Conservation (phyloP, 2,329 filamentous ascomycete species). For the Penicillium sp. region DNA sequence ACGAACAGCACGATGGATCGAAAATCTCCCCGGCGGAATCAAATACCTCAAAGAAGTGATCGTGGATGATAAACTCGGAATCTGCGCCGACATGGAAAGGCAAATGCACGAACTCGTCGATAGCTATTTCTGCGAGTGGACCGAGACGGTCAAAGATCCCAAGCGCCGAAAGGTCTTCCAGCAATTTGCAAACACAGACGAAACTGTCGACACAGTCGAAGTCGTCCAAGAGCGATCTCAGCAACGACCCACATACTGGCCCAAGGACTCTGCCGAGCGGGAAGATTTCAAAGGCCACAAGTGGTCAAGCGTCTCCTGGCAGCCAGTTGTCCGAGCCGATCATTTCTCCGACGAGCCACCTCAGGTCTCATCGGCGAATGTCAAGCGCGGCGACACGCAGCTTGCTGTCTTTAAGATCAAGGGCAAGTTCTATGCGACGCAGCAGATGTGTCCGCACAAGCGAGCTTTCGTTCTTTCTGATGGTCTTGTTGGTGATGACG, state of each 20-base stretch:
- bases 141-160: constrained; percentile 71
- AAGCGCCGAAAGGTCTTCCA: constrained; percentile 67
- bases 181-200: constrained; percentile 81
- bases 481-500: constrained; percentile 68
- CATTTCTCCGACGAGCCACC: constrained; percentile 71
- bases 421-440: constrained; percentile 77
- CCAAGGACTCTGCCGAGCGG: constrained; percentile 63
- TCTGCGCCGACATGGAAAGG: constrained; percentile 76
- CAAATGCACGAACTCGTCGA: constrained; percentile 86
- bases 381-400: constrained; percentile 87
- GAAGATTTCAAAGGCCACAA: constrained; percentile 67
- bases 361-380: constrained; percentile 66
- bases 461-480: constrained; percentile 86
- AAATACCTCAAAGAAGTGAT: constrained; percentile 79
- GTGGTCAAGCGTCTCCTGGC: constrained; percentile 71
- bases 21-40: constrained; percentile 79
- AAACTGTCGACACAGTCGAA: constrained; percentile 69
- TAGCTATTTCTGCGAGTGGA: constrained; percentile 89
- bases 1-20: constrained; percentile 84
- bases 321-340: constrained; percentile 70
- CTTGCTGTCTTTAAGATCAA: constrained; percentile 81
- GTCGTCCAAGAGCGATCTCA: constrained; percentile 71
- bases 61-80: constrained; percentile 80
- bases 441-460: constrained; percentile 95
- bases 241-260: constrained; percentile 73